These are phyloP conservation scores for Kluyveromyces nonfermentans DNA, from an alignment of 805 yeast genomes.

Conservation along the genomic window DNA sequence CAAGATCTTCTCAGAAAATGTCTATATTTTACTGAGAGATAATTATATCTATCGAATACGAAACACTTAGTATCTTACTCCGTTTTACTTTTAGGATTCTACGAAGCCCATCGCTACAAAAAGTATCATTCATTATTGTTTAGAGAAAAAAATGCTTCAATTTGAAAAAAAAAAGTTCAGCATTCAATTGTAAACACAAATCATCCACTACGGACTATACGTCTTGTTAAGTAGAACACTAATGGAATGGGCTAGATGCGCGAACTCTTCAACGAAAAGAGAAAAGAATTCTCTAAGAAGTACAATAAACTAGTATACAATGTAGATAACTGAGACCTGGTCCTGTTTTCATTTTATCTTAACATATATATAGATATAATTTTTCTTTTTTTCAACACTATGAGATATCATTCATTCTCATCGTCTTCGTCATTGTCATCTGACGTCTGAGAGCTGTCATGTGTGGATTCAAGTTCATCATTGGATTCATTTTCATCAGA, in stretches of 20 bases:
- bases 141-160: not conserved
- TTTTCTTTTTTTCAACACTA: no score
- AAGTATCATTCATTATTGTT: no score
- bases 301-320: not conserved
- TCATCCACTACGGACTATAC: not conserved
- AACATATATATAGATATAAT: no score
- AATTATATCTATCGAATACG: no score
- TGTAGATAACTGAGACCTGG: no score
- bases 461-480: not conserved
- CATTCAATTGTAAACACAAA: not conserved
- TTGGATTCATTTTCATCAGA: not conserved
- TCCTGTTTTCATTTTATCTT: no score
- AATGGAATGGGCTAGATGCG: not conserved
- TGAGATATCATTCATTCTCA: no score
- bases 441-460: not conserved
- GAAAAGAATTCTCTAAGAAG: not conserved
- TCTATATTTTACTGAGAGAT: not conserved
- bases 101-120: not conserved
- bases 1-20: no score
- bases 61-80: not conserved
- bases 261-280: not conserved
- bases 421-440: not conserved
- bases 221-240: not conserved
- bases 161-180: not conserved
- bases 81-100: not conserved